phyloP scores from a whole-genome alignment of 2,329 filamentous ascomycete species.

The Sclerotinia glacialis region DNA sequence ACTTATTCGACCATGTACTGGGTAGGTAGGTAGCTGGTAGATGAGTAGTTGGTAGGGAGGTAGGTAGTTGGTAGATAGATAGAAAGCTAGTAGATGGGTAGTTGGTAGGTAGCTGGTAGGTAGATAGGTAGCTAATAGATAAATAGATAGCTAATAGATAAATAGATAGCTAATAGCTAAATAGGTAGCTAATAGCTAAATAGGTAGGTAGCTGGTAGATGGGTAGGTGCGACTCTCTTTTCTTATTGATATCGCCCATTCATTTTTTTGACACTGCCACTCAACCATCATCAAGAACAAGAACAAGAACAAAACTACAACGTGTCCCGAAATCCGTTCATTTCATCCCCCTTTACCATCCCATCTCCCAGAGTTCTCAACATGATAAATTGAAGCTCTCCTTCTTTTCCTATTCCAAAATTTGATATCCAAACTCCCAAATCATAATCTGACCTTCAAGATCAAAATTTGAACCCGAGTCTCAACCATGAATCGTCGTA shows the following conservation, averaged over 20 bases:
- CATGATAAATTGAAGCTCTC: neutral
- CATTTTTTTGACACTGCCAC: neutral
- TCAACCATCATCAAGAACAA: neutral
- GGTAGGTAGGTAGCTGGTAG: too few relatives aligned
- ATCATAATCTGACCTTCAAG: neutral
- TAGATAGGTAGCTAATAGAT: too few relatives aligned
- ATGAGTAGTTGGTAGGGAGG: too few relatives aligned
- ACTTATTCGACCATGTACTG: too few relatives aligned
- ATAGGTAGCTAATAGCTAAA: too few relatives aligned
- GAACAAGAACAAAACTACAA: neutral
- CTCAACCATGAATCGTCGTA: slow-evolving; percentile 28
- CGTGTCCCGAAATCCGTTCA: slow-evolving; percentile 17
- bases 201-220: too few relatives aligned
- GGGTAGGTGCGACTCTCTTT: neutral
- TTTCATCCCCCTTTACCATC: neutral
- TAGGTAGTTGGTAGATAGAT: too few relatives aligned
- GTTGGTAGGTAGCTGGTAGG: too few relatives aligned
- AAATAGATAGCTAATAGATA: too few relatives aligned
- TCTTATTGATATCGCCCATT: neutral
- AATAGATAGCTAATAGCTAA: too few relatives aligned
- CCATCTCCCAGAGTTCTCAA: neutral
- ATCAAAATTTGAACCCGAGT: neutral
- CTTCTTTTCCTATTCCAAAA: neutral
- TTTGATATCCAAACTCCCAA: neutral
- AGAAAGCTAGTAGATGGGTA: too few relatives aligned